A percentile compares a stretch with the other conserved stretches of the same genome.
These are phyloP conservation scores for Macrophomina tecta DNA, from an alignment of 2,329 filamentous ascomycete species.

Conservation along the genomic window DNA sequence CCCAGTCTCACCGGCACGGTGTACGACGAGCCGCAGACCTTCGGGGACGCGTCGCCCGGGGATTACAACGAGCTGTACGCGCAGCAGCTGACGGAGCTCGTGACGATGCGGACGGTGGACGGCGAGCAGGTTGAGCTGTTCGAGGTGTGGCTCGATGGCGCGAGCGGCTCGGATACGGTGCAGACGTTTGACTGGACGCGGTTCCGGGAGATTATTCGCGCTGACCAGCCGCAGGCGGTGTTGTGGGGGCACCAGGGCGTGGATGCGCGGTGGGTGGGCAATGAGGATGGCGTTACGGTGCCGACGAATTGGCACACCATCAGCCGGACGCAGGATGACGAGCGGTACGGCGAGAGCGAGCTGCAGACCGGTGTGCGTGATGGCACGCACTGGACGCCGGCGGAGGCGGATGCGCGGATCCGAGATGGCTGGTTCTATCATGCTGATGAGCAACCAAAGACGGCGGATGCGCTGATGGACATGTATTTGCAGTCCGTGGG, in stretches of 20 bases:
- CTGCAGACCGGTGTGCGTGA: conserved; percentile 31
- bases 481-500: conserved; percentile 32
- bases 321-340: conserved; percentile 31
- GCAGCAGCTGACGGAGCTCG: conserved; percentile 30
- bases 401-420: conserved; percentile 31
- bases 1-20: conserved; percentile 37
- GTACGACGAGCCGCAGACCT: conserved; percentile 46
- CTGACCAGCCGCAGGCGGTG: conserved; percentile 29
- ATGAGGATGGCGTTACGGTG: conserved; percentile 31
- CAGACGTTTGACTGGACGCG: conserved; percentile 32
- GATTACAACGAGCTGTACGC: conserved; percentile 44
- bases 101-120: conserved; percentile 27
- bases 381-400: conserved; percentile 32
- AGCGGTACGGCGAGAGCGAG: conserved; percentile 26
- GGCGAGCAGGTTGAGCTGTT: conserved; percentile 30
- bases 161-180: conserved; percentile 31
- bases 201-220: conserved; percentile 31
- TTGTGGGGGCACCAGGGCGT: conserved; percentile 34
- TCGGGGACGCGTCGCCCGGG: conserved; percentile 39
- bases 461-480: conserved; percentile 26
- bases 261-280: conserved; percentile 33
- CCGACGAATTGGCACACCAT: conserved; percentile 33
- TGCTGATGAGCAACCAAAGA: conserved; percentile 29
- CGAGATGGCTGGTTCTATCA: conserved; percentile 32
- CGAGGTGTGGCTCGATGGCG: conserved; percentile 33